Conservation (phyloP, 441 rosid genomes). For the Sinapis alba region DNA sequence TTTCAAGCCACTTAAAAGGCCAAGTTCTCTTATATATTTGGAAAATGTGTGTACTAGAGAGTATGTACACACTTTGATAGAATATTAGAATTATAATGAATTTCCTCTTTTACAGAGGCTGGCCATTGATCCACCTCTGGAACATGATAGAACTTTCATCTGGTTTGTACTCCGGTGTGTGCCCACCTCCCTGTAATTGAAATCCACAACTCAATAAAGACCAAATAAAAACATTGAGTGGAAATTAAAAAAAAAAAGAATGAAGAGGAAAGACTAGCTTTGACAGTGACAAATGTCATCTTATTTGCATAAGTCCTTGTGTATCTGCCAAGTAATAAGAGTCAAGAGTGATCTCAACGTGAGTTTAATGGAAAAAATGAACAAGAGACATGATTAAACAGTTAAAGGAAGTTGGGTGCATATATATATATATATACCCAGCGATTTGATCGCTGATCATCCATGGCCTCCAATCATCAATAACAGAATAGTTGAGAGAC, state of each 20-base stretch:
- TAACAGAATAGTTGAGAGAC: conserved; percentile 8
- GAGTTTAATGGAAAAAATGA: not conserved
- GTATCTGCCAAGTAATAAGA: not conserved
- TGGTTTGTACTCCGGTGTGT: conserved; percentile 19
- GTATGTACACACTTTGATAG: not conserved
- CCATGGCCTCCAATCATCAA: conserved; percentile 21
- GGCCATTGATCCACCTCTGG: conserved; percentile 20
- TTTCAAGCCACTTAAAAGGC: not conserved
- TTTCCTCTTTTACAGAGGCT: not conserved
- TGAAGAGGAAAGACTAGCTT: conserved; percentile 2
- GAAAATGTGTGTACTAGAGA: not conserved
- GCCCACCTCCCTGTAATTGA: conserved; percentile 8
- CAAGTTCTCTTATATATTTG: not conserved
- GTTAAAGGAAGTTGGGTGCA: not conserved
- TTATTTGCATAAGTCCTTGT: conserved; percentile 19
- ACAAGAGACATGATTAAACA: not conserved
- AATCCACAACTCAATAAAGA: not conserved
- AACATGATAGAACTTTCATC: conserved; percentile 19
- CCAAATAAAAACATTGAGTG: not conserved
- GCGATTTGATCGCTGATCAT: not conserved
- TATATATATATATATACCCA: conserved; percentile 11
- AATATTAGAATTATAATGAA: not conserved
- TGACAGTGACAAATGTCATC: conserved; percentile 13
- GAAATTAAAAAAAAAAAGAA: not conserved
- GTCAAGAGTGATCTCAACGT: not conserved